A percentile compares a stretch with the other conserved stretches of the same genome.
phyloP scores from a whole-genome alignment of 352 stramenopile species.

The Phytophthora constricta region DNA sequence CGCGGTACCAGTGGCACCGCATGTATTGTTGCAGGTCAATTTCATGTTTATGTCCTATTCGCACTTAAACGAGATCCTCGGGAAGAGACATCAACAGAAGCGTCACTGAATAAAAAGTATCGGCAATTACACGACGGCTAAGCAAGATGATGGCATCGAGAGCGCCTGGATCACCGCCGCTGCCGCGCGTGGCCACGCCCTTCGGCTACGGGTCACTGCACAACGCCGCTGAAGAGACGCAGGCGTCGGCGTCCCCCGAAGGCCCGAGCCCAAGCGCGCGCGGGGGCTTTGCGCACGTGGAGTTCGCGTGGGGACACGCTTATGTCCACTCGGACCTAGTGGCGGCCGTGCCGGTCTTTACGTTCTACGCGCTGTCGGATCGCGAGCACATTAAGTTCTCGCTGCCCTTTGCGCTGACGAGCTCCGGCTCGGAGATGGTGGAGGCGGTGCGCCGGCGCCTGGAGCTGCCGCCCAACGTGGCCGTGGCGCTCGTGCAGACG shows the following conservation, averaged over 20 bases:
- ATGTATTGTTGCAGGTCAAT: not conserved
- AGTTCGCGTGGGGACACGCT: slow-evolving; percentile 79
- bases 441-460: slow-evolving; percentile 61
- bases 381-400: slow-evolving; percentile 74
- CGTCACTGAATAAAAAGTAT: slow-evolving; percentile 27
- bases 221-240: slow-evolving; percentile 23
- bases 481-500: slow-evolving; percentile 74
- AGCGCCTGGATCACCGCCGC: slow-evolving; percentile 13
- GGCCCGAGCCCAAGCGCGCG: slow-evolving; percentile 10
- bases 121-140: slow-evolving; percentile 9
- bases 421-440: slow-evolving; percentile 57
- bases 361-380: slow-evolving; percentile 76
- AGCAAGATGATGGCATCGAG: slow-evolving; percentile 28
- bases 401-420: slow-evolving; percentile 65
- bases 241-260: slow-evolving; percentile 19
- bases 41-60: not conserved
- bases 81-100: no score
- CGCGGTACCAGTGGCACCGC: not conserved
- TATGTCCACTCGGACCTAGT: slow-evolving; percentile 71
- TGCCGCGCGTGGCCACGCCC: slow-evolving; percentile 61
- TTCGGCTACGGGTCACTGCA: slow-evolving; percentile 74
- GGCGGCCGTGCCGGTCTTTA: slow-evolving; percentile 67
- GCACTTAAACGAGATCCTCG: no score
- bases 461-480: slow-evolving; percentile 55
- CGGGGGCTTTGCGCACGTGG: slow-evolving; percentile 62